Conservation (phyloP, 805 yeast genomes). For the Saccharomycopsis schoenii region DNA sequence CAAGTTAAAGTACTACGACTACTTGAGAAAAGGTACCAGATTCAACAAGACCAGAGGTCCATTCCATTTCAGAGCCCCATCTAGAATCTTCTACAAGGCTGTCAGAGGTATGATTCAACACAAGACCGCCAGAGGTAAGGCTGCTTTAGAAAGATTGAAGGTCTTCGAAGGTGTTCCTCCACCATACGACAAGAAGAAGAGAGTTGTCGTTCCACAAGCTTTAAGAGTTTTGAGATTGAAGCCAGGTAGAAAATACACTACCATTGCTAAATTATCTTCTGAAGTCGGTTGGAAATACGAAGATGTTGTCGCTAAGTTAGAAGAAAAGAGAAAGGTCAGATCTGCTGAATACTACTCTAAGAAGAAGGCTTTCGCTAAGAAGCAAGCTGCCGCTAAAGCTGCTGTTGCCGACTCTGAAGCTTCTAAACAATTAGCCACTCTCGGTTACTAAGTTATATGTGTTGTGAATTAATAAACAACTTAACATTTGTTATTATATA, state of each 20-base stretch:
- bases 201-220: slow-evolving; percentile 99
- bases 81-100: slow-evolving; percentile 99
- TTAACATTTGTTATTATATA: slow-evolving; percentile 1
- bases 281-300: slow-evolving; percentile 99
- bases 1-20: slow-evolving; percentile 99
- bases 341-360: slow-evolving; percentile 98
- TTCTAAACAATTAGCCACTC: slow-evolving; percentile 86
- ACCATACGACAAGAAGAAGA: slow-evolving; percentile 99
- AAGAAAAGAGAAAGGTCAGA: slow-evolving; percentile 98
- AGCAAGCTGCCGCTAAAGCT: slow-evolving; percentile 78
- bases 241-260: slow-evolving; percentile 99
- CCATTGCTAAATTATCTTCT: slow-evolving; percentile 90
- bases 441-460: slow-evolving; percentile 73
- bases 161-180: slow-evolving; percentile 99
- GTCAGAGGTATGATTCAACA: slow-evolving; percentile 98
- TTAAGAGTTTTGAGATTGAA: slow-evolving; percentile 97
- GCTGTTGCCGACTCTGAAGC: slow-evolving; percentile 84
- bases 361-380: slow-evolving; percentile 94
- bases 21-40: slow-evolving; percentile 98
- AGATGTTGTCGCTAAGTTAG: slow-evolving; percentile 92
- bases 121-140: slow-evolving; percentile 99
- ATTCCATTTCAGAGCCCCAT: slow-evolving; percentile 99
- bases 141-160: slow-evolving; percentile 98
- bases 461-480: slow-evolving; percentile 1
- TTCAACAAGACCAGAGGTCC: slow-evolving; percentile 99